A percentile compares a stretch with the other conserved stretches of the same genome.
phyloP scores from a whole-genome alignment of 2,329 filamentous ascomycete species.

The Cytospora piceae region DNA sequence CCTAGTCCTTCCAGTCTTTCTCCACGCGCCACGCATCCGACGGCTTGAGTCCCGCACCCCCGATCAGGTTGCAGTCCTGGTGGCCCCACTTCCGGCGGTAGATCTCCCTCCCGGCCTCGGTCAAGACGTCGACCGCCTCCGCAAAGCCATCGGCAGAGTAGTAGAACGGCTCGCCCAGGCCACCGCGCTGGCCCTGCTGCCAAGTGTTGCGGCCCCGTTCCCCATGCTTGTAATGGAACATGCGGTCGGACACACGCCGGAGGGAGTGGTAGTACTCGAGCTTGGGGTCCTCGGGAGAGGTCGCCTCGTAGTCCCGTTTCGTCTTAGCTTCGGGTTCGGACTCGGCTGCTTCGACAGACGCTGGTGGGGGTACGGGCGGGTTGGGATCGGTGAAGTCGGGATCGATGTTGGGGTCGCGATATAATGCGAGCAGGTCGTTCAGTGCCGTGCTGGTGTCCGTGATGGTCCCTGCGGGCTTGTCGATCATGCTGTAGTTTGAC shows the following conservation, averaged over 20 bases:
- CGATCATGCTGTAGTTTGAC: conserved; percentile 47
- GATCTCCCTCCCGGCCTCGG: conserved; percentile 48
- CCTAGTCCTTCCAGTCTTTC: conserved; percentile 40
- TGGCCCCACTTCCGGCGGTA: conserved; percentile 49
- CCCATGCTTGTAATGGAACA: conserved; percentile 49
- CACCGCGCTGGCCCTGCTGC: conserved; percentile 56
- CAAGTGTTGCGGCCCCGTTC: conserved; percentile 53
- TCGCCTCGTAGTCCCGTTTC: conserved; percentile 25
- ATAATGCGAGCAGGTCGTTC: conserved; percentile 51
- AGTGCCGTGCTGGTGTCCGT: conserved; percentile 51
- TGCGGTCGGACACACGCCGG: conserved; percentile 38
- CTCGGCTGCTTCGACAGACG: not conserved
- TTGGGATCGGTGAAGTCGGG: conserved; percentile 44
- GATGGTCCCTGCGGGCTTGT: conserved; percentile 47
- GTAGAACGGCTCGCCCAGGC: conserved; percentile 57
- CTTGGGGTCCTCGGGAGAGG: conserved; percentile 31
- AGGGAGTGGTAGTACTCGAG: conserved; percentile 38
- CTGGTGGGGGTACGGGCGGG: conserved; percentile 34
- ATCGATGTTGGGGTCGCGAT: conserved; percentile 45
- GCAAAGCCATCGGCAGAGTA: conserved; percentile 51
- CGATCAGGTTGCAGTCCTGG: conserved; percentile 41
- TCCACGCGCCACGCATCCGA: conserved; percentile 44
- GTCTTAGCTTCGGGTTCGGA: conserved; percentile 23
- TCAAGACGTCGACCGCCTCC: conserved; percentile 48
- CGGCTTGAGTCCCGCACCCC: conserved; percentile 35